Base-by-base conservation (phyloP, 441 rosid species). In the Erodium trifolium region DNA sequence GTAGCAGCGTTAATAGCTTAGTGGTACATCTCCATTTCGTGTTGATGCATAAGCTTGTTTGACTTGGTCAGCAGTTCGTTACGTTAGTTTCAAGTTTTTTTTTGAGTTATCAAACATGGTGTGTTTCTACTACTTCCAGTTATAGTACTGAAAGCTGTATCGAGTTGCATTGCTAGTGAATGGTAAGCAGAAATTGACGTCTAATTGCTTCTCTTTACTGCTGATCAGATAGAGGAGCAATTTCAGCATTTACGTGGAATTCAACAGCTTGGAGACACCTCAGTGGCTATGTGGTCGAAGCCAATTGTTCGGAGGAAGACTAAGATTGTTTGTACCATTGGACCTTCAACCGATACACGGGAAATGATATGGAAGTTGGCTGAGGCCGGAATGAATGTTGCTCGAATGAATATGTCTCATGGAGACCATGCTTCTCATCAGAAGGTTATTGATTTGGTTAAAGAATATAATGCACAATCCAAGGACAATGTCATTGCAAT, bases 381-480 rank as follows among this genome's bases (percentile, higher is more conserved):
- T 23, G 27, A 23, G 27, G 27, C 27, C 27, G 27, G 27, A 23
- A 94, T 94, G 98, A 92, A 94, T 64, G 99, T 92, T 76, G 97
- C 99, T 68, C 80, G 97, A 62, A 5, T 94, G 87, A 94, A 94
- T 73, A 90, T 92, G 99, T 94, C 98, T 70, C 98, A 92, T 59
- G 99, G 99, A 43, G 99, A 94, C 77, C 98, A 92, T 75, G 86
- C 94, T 37, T 92, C 99, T 27, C 99, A 94, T 75, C 84, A 90
- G 85, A 88, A 92, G 80, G 93, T 88, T 71, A 92, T 94, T 76
- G 97, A 94, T 79, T 79, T 92, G 82, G 98, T 94, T 16, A 90
- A 92, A 77, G 98, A 94, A 68, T 90, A 92, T 81, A 94, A 94
- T 83, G 93, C 93, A 1, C 96, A 92, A 66, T 76, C 86, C 73